A percentile compares a stretch with the other conserved stretches of the same genome.
phyloP scores from a whole-genome alignment of 192 early-diverging fungal species.

The Entomortierella beljakovae region DNA sequence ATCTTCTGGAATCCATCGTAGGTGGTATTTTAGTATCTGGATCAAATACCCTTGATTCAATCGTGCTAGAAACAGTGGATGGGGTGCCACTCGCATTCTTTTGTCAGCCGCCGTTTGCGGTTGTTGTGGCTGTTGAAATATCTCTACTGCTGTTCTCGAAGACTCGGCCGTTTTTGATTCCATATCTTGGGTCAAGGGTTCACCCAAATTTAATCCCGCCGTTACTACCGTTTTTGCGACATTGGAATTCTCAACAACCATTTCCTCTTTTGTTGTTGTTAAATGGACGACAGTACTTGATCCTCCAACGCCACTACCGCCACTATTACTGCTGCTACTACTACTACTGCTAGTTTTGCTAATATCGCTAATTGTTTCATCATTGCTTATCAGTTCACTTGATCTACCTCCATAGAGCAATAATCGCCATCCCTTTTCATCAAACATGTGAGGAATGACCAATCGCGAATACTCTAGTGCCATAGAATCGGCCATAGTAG shows the following conservation, averaged over 20 bases:
- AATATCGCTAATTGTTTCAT: neutral
- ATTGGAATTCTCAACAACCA: neutral
- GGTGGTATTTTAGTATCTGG: constrained; percentile 30
- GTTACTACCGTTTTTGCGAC: no score
- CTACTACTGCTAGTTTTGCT: neutral
- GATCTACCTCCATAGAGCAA: constrained; percentile 31
- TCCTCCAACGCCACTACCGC: neutral
- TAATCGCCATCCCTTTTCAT: constrained; percentile 32
- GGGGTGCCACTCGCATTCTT: constrained; percentile 23
- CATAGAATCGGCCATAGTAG: neutral
- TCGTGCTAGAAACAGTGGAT: constrained; percentile 26
- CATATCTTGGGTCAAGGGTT: no score
- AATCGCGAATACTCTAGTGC: no score
- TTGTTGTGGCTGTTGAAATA: neutral
- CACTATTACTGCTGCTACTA: neutral
- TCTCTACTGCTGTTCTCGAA: neutral
- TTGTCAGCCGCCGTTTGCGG: no score
- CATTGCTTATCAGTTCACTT: no score
- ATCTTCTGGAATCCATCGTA: constrained; percentile 36
- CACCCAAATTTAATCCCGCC: no score
- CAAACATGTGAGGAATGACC: constrained; percentile 21
- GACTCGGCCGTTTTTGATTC: no score
- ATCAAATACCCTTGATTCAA: constrained; percentile 44
- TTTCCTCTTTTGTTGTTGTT: neutral
- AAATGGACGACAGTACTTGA: neutral